These are phyloP conservation scores for Vaccinium corymbosum DNA, from an alignment of 148 eudicot genomes.

Conservation along the genomic window DNA sequence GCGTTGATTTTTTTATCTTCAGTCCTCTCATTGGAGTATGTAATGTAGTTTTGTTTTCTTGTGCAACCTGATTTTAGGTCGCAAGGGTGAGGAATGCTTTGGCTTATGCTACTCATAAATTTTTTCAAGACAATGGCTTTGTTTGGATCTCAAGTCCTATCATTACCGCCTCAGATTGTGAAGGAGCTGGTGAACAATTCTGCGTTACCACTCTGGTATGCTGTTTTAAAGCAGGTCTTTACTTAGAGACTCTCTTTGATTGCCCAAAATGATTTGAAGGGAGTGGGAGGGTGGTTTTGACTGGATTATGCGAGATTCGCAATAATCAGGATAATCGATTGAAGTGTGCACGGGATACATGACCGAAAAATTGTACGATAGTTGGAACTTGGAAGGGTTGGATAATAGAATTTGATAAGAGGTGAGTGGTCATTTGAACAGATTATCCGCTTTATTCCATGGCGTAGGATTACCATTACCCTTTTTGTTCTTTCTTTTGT, in stretches of 20 bases:
- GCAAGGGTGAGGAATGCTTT: conserved; percentile 95
- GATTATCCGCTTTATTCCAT: neutral
- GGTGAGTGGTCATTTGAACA: neutral
- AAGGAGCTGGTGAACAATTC: conserved; percentile 99
- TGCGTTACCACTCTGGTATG: conserved; percentile 98
- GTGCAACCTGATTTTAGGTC: conserved; percentile 59
- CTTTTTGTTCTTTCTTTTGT: no score
- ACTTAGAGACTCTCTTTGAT: neutral
- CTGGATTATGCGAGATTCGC: neutral
- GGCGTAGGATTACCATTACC: neutral
- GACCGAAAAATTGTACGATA: neutral
- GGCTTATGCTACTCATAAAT: conserved; percentile 91
- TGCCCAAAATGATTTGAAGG: neutral
- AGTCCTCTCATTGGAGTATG: neutral
- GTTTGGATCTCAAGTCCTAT: conserved; percentile 98
- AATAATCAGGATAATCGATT: neutral
- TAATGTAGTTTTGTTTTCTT: conserved; percentile 21
- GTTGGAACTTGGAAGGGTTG: neutral
- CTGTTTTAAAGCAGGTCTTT: conserved; percentile 15
- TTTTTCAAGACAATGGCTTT: conserved; percentile 97
- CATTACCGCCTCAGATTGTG: conserved; percentile 96
- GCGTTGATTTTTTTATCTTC: neutral
- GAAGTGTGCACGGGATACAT: neutral
- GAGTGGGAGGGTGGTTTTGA: neutral
- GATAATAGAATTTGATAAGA: neutral